Evolutionary conservation across 331 rosid genomes (phyloP).

Genomic region (Saraca asoca): DNA sequence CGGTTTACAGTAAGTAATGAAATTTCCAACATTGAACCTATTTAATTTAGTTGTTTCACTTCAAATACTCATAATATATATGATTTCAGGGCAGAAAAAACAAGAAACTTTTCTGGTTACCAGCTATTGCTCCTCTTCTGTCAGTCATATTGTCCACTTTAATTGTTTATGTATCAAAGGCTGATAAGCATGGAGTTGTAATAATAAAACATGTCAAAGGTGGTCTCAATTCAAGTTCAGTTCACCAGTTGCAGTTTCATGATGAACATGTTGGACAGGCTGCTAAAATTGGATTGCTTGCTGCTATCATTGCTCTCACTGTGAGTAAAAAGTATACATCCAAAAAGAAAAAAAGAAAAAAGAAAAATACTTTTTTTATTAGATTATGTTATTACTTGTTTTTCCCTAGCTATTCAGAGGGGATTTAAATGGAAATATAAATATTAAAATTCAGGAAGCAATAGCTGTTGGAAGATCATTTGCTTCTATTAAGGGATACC

Average conservation of each 20-base stretch:
- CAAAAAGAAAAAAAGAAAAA: no score
- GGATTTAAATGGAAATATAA: constrained; percentile 5
- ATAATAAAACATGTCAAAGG: constrained; percentile 66
- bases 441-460: constrained; percentile 52
- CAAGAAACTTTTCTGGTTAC: constrained; percentile 72
- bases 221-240: constrained; percentile 72
- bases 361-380: no score
- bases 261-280: constrained; percentile 52
- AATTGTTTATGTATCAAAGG: constrained; percentile 61
- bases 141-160: constrained; percentile 70
- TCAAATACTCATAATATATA: constrained; percentile 17
- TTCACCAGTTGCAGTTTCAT: constrained; percentile 50
- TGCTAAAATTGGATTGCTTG: constrained; percentile 59
- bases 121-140: constrained; percentile 66
- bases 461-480: constrained; percentile 87
- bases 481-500: constrained; percentile 76
- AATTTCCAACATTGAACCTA: constrained; percentile 6
- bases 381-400: background rate
- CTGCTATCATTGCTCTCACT: constrained; percentile 60
- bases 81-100: constrained; percentile 62
- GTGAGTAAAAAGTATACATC: constrained; percentile 30
- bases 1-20: constrained; percentile 54
- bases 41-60: constrained; percentile 2
- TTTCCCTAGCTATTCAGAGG: background rate
- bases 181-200: constrained; percentile 66